Conservation (phyloP, 768 basidiomycete species). For the Mycena chlorophos region DNA sequence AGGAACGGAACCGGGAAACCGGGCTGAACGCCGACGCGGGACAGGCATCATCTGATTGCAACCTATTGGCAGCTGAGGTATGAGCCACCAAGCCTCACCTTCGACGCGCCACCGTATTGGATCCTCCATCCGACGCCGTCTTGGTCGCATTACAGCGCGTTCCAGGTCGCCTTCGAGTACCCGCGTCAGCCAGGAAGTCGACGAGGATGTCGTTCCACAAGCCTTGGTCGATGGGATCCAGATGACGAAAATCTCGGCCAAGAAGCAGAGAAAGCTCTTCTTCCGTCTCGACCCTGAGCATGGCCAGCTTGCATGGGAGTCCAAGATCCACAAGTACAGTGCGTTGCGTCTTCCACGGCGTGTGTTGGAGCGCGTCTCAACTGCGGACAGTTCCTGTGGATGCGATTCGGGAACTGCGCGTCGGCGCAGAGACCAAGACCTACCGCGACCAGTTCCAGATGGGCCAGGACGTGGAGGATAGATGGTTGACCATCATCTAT, state of each 20-base stretch:
- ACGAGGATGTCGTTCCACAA: constrained; percentile 48
- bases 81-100: constrained; percentile 34
- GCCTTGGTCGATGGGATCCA: constrained; percentile 55
- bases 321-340: constrained; percentile 58
- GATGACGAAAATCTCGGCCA: constrained; percentile 80
- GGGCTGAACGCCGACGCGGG: background rate
- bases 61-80: background rate
- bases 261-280: constrained; percentile 62
- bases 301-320: constrained; percentile 71
- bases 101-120: background rate
- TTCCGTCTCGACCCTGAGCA: constrained; percentile 75
- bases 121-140: background rate
- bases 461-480: constrained; percentile 51
- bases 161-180: background rate
- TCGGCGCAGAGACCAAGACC: constrained; percentile 67
- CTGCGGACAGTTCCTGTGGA: constrained; percentile 70
- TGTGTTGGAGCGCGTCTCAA: constrained; percentile 4
- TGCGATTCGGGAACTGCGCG: constrained; percentile 82
- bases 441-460: constrained; percentile 71
- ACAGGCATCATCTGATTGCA: no score
- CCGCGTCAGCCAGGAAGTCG: background rate
- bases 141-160: background rate
- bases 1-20: background rate
- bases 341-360: background rate
- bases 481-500: constrained; percentile 87